Evolutionary conservation across 148 eudicot genomes (phyloP), one percentile per base, ranked within the genome.

Genomic region (Camellia lanceoleosa): DNA sequence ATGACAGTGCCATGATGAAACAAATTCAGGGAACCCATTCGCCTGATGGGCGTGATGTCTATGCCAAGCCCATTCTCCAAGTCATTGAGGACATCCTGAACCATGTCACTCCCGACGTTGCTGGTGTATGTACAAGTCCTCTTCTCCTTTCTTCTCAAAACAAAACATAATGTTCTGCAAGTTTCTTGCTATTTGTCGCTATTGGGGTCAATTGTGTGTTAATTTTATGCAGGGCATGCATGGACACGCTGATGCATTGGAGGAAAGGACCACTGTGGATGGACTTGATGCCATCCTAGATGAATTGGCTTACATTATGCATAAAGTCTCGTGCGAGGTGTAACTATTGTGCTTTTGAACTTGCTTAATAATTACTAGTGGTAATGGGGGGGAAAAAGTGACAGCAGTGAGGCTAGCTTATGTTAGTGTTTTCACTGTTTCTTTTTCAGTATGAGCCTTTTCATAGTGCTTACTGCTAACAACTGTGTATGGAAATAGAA

Each of bases 251-350:
- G 84, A 84, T 7, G 43, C 83, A n/a, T 18, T 86, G 67, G 92
- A 83, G 52, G 91, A 85, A 55, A 89, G 83, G 83, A 81, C 83
- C 16, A 71, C 78, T 80, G 76, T 75, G 73, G 76, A 76, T 47
- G 86, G 76, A 42, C 55, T 78, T 66, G 97, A 95, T 64, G 91
- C 84, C 23, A 89, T 95, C 81, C 90, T 83, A 52, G 98, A 92
- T 73, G 87, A 83, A 19, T 75, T 91, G 70, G 89, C 97, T 73
- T 87, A 75, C 80, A 75, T 92, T 76, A 85, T 89, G 15, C 92
- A 95, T 67, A 95, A 90, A 81, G 84, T 90, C 69, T 90, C 93
- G 4, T 89, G 93, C 76, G 99, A 95, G 97, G 99, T 93, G 82
- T 58, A 60, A 44, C 54, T 43, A 14, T 52, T 62, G 66, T 18